phyloP scores from a whole-genome alignment of 768 basidiomycete species.

The Lyophyllum atratum region DNA sequence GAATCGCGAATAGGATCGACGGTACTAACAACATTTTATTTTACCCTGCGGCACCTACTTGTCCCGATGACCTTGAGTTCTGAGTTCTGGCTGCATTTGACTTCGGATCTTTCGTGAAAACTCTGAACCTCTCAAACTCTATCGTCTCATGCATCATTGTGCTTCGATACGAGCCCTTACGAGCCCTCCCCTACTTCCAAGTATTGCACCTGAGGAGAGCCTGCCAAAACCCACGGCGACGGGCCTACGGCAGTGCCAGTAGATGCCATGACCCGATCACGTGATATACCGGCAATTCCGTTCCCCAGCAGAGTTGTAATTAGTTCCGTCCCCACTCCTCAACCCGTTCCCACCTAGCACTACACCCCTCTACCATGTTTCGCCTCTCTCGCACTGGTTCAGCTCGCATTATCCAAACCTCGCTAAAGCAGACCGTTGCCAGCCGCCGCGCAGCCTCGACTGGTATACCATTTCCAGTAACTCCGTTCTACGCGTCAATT shows the following conservation, averaged over 20 bases:
- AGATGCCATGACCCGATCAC: neutral
- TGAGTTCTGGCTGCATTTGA: neutral
- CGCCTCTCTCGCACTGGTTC: slow-evolving; percentile 6
- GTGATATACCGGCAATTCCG: neutral
- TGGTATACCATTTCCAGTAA: slow-evolving; percentile 11
- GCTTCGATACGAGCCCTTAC: too few relatives aligned
- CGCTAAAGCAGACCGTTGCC: neutral
- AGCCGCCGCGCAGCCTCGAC: slow-evolving; percentile 29
- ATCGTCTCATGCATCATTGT: too few relatives aligned
- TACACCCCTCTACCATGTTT: slow-evolving; percentile 9
- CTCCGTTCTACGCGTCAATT: neutral
- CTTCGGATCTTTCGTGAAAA: neutral
- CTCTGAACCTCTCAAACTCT: neutral
- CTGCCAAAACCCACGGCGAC: too few relatives aligned
- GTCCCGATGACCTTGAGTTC: too few relatives aligned
- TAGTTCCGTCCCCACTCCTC: neutral
- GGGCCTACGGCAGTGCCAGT: neutral
- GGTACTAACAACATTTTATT: neutral
- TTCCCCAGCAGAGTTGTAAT: neutral
- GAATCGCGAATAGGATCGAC: neutral
- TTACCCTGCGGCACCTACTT: too few relatives aligned
- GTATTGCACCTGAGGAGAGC: too few relatives aligned
- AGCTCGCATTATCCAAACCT: neutral
- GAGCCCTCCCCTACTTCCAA: too few relatives aligned
- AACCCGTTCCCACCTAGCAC: neutral